Base-by-base conservation (phyloP, 1,284 basidiomycete genomes). In the Pisolithus thermaeus region DNA sequence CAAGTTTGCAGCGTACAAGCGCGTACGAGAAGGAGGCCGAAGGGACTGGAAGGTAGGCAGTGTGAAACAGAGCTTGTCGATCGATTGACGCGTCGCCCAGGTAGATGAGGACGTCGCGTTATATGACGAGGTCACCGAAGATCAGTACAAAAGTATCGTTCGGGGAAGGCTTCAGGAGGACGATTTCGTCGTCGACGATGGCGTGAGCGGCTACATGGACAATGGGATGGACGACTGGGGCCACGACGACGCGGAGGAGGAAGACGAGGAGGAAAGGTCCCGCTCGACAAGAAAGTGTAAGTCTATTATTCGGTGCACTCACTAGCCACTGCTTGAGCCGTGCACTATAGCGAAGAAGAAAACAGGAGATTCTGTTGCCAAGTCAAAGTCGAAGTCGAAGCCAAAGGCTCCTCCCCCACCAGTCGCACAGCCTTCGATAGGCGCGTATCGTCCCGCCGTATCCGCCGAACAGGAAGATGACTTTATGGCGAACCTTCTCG, bases 101-200 rank as follows among this genome's bases (percentile, higher is more conserved):
- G 60, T 78, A 57, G 81, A 84, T 54, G 81, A 85, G 42, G 89
- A 92, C 42, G 76, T 76, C 11, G 77, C 79, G 20, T 75, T 99
- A 27, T 99, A 97, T 64, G 95, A 98, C 64, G 90, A 92, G 61
- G 91, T 99, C 16, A 83, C 87, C 0, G 96, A 98, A 57, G 90
- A 92, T 28, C 87, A 95, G 59, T 99, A 98, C 70, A 84, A 81
- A 59, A 77, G 79, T 16, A 89, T 98, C 54, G 93, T 98, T 4
- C 83, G 83, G 50, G 84, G 85, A 2, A 79, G 97, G 18, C 76
- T 97, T n/a, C 87, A 90, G 58, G 76, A 80, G 59, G 93, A 97
- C 62, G 96, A 99, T 70, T 99, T 99, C 58, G 92, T 97, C 25
- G 85, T 90, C 44, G 95, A 99, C 62, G 97, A 99, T 72, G 94